Base-by-base conservation (phyloP, 2,329 filamentous ascomycete species). In the Hypoxylon sp. region DNA sequence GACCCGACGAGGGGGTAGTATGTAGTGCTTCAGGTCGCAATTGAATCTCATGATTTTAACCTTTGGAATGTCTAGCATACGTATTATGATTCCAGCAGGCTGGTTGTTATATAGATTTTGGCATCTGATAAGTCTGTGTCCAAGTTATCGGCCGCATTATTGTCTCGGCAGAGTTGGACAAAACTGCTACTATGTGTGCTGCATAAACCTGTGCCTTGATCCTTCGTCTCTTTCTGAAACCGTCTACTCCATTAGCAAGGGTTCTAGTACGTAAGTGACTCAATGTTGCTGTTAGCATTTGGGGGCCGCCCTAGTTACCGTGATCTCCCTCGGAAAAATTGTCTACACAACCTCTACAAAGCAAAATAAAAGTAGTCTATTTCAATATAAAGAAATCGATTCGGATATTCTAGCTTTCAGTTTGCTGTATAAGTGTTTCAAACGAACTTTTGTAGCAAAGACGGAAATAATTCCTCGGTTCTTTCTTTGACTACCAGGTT, bases 211-310 rank as follows among this genome's bases (percentile, higher is more conserved):
- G 60, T 61, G 28, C 50, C 63, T 63, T 51, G 19, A 69, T 69
- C 63, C 56, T 69, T 51, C 45, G 38, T 50, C 41, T 65, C 23
- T 66, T 60, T 57, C 52, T 67, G 63, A 69, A 69, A 69, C 67
- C 45, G 28, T 51, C 34, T 50, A 51, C 38, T 49, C 34, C 55
- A 59, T 51, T 55, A 38, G 21, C 52, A 48, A 62, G 25, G 25
- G 53, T 56, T 43, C 49, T 30, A 51, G 36, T 45, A 21, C 25
- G 60, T 51, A 34, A 41, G 32, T 32, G 45, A 30, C 11, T 30
- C 28, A 30, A 7, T 30, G 28, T 30, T 25, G 11, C 59, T 21
- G 60, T 65, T 63, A 38, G 36, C 41, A 38, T 11, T 21, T 55
- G 55, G 51, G 50, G 50, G 25, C 63, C 38, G 43, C 38, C 45